Conservation (phyloP, 148 eudicot genomes). For the Chenopodium suecicum region DNA sequence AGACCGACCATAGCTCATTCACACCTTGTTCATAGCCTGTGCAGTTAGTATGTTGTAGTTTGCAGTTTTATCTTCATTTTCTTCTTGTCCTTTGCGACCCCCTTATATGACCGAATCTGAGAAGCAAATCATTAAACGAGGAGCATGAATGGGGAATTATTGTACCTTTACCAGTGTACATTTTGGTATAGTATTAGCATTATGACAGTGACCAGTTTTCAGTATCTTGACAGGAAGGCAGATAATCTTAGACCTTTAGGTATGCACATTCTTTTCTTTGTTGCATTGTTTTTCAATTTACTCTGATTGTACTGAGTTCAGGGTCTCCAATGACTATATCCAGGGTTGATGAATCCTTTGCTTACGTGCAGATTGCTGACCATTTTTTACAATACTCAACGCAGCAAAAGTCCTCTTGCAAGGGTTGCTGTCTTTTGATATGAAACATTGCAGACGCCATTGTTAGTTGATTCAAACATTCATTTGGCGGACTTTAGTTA, state of each 20-base stretch:
- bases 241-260: background rate
- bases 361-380: slow-evolving; percentile 21
- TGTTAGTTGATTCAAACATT: slow-evolving; percentile 12
- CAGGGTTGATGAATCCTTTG: background rate
- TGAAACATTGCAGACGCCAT: background rate
- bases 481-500: slow-evolving; percentile 13
- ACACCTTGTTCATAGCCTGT: background rate
- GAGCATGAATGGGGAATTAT: background rate
- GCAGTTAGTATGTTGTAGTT: slow-evolving; percentile 5
- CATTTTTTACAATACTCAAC: slow-evolving; percentile 15
- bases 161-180: background rate
- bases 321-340: too few species aligned
- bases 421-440: background rate
- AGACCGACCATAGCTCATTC: background rate
- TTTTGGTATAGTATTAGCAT: slow-evolving; percentile 13
- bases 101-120: background rate
- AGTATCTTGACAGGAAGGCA: slow-evolving; percentile 1
- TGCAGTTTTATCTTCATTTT: background rate
- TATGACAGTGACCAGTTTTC: slow-evolving; percentile 21
- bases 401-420: background rate
- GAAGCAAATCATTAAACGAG: background rate
- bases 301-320: background rate
- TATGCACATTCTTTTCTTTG: background rate
- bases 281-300: background rate
- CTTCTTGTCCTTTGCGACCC: background rate